phyloP scores from a whole-genome alignment of 1,139 yeast species.

The Scheffersomyces titani region DNA sequence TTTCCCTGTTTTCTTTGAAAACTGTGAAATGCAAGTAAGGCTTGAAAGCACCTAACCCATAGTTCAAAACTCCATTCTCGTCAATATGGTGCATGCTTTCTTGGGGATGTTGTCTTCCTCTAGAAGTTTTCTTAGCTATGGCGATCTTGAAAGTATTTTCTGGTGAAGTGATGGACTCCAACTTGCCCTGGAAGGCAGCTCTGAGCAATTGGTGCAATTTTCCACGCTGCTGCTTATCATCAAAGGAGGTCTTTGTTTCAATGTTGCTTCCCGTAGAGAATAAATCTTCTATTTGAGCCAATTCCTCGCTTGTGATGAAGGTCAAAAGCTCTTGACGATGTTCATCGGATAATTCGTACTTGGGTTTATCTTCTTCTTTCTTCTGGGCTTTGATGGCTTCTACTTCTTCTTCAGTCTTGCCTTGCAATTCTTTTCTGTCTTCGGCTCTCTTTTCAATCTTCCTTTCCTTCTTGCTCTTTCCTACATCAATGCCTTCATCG shows the following conservation, averaged over 20 bases:
- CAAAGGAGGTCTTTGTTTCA: conserved; percentile 59
- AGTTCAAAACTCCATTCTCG: conserved; percentile 48
- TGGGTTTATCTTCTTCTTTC: conserved; percentile 29
- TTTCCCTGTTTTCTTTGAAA: conserved; percentile 93
- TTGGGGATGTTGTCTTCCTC: conserved; percentile 34
- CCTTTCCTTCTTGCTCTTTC: conserved; percentile 52
- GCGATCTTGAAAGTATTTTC: conserved; percentile 66
- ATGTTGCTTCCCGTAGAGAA: conserved; percentile 59
- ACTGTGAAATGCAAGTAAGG: conserved; percentile 75
- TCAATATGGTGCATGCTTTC: conserved; percentile 54
- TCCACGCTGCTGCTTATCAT: conserved; percentile 73
- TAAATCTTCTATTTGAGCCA: conserved; percentile 54
- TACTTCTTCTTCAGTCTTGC: conserved; percentile 36
- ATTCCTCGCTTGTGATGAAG: conserved; percentile 60
- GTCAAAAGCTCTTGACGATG: conserved; percentile 49
- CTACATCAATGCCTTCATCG: conserved; percentile 68
- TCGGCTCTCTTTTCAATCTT: conserved; percentile 47
- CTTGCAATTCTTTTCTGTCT: conserved; percentile 38
- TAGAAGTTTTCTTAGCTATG: conserved; percentile 33
- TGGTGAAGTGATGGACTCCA: conserved; percentile 78
- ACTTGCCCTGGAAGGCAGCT: conserved; percentile 67
- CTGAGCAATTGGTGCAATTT: conserved; percentile 75
- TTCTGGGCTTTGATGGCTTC: conserved; percentile 32
- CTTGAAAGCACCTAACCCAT: conserved; percentile 68
- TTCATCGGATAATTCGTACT: conserved; percentile 47